Base-by-base conservation (phyloP, 2,329 filamentous ascomycete species). In the Neonectria hederae region DNA sequence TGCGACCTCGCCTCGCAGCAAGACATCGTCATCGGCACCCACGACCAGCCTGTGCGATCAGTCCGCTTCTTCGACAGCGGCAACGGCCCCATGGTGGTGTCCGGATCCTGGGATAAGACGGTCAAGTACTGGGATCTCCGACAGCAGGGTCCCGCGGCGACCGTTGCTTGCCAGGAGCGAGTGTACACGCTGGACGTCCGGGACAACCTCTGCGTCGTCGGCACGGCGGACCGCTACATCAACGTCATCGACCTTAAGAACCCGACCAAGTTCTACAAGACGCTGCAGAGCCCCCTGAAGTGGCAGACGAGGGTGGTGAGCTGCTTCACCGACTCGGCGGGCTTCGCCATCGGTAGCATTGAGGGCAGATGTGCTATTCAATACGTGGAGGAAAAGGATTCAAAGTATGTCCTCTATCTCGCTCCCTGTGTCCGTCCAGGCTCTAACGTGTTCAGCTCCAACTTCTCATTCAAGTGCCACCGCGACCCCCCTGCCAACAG, bases 381-480 rank as follows among this genome's bases (percentile, higher is more conserved):
- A 78, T 98, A 99, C 74, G 93, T 97, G 38, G 95, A 99, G 75
- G 96, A 99, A 46, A 97, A 97, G 80, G 94, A 99, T 77, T 83
- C 91, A 3, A 87, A 81, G 90, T 90, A 83, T 75, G 83, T 75
- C 40, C 24, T 6, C 9, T n/a, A 22, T 32, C 2, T 14, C 14
- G 7, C 17, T 3, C 21, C 14, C 45, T 10, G n/a, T 35, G 4
- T 30, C 26, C 13, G 19, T 8, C 10, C 22, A 26, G 40, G 26
- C 11, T 35, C 69, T 73, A 57, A 72, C 65, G 42, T 8, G 10
- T 38, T n/a, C 58, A 91, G 90, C 74, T 92, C 90, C 75, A 98
- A 99, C 83, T 99, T 99, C 84, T 97, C 93, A 45, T 99, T 99
- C 89, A 98, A 98, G 82, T 99, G 96, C 81, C 96, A 99, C 80